These are phyloP conservation scores for Gastrolobium villosum DNA, from an alignment of 306 rosid genomes.

Conservation along the genomic window DNA sequence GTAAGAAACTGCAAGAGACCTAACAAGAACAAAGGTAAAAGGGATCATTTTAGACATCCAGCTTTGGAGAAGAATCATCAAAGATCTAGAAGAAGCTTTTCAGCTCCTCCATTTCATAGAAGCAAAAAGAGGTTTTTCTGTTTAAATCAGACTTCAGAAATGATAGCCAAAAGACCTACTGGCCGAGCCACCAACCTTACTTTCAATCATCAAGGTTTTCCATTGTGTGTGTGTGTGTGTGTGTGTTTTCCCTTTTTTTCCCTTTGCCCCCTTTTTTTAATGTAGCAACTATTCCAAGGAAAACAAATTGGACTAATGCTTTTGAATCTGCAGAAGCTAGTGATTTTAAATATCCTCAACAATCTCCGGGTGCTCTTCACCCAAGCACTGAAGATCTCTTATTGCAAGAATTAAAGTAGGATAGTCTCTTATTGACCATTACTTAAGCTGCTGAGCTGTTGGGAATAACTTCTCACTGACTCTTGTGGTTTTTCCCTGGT, in stretches of 20 bases:
- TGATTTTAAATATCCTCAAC: constrained; percentile 51
- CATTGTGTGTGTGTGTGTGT: background rate
- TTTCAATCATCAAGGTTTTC: constrained; percentile 61
- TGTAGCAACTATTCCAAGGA: constrained; percentile 31
- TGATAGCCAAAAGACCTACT: constrained; percentile 46
- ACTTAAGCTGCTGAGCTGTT: constrained; percentile 44
- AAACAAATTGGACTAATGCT: constrained; percentile 40
- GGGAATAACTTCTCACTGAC: constrained; percentile 42
- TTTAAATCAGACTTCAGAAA: constrained; percentile 56
- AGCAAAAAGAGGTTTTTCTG: constrained; percentile 67
- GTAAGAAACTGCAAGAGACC: constrained; percentile 47
- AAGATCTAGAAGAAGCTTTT: constrained; percentile 74
- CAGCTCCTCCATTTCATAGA: constrained; percentile 87
- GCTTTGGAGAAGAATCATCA: constrained; percentile 45
- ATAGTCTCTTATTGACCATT: constrained; percentile 37
- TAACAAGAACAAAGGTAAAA: constrained; percentile 48
- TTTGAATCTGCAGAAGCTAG: constrained; percentile 56
- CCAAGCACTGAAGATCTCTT: constrained; percentile 50
- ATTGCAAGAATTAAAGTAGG: constrained; percentile 58
- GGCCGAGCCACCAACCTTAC: constrained; percentile 49
- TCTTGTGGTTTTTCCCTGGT: constrained; percentile 40
- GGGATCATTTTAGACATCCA: constrained; percentile 44
- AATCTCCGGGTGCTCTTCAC: constrained; percentile 43
- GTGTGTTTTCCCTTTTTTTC: constrained; percentile 18
- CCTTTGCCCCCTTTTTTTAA: constrained; percentile 24